Percentiles rank a stretch among this genome's conserved stretches.
These are phyloP conservation scores for Verticillium klebahnii DNA, from an alignment of 2,329 filamentous ascomycete genomes.

Conservation along the genomic window DNA sequence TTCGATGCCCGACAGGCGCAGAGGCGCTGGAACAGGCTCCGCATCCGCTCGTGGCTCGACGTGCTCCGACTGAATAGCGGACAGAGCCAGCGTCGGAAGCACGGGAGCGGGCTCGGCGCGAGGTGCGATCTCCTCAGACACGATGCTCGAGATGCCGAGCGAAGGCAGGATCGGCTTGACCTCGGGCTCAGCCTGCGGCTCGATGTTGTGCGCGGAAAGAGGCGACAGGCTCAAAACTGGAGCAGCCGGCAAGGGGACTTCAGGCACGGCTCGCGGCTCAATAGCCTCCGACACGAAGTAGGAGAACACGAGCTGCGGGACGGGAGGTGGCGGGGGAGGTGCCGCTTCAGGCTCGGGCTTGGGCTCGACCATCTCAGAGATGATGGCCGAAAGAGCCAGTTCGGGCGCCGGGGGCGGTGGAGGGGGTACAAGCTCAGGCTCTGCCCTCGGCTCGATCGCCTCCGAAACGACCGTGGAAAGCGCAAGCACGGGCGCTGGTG, in stretches of 20 bases:
- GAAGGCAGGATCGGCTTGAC: constrained; percentile 18
- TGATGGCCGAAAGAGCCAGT: constrained; percentile 10
- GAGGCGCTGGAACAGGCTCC: constrained; percentile 14
- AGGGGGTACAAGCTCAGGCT: constrained; percentile 14
- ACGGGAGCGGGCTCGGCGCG: constrained; percentile 15
- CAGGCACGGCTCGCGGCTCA: constrained; percentile 24
- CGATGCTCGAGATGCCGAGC: constrained; percentile 24
- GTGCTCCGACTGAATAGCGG: constrained; percentile 18
- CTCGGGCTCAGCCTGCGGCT: constrained; percentile 19
- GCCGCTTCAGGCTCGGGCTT: constrained; percentile 20
- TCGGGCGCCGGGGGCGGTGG: constrained; percentile 6
- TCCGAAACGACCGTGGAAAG: constrained; percentile 25
- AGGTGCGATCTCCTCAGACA: constrained; percentile 25
- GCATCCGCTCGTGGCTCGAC: constrained; percentile 20
- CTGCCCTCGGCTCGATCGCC: constrained; percentile 26
- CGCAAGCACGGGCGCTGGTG: constrained; percentile 17
- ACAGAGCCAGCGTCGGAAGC: constrained; percentile 16
- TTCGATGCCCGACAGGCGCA: constrained; percentile 34
- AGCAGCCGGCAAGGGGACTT: constrained; percentile 8
- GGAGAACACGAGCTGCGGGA: constrained; percentile 18
- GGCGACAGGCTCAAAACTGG: constrained; percentile 12
- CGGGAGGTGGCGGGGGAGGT: constrained; percentile 9
- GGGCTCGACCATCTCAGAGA: constrained; percentile 24
- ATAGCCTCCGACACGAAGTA: constrained; percentile 22
- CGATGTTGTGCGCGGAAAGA: constrained; percentile 10